These are phyloP conservation scores for Diaporthe ilicicola DNA, from an alignment of 2,329 filamentous ascomycete species.

Conservation along the genomic window DNA sequence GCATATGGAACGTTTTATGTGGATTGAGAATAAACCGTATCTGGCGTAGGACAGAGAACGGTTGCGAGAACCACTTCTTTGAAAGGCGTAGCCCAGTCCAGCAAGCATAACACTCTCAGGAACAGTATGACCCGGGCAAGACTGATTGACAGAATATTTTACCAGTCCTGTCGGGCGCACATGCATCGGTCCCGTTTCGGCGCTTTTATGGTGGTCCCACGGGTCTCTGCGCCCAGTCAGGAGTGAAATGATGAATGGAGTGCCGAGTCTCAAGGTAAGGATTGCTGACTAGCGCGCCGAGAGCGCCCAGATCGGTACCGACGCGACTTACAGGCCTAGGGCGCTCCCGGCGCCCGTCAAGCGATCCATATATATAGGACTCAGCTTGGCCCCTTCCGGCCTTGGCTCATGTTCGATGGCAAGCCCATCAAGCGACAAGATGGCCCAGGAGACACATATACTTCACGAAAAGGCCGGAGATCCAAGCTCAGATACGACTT, in stretches of 20 bases:
- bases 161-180: background rate
- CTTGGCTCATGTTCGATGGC: background rate
- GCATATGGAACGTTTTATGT: background rate
- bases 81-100: background rate
- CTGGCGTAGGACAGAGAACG: background rate
- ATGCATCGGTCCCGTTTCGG: background rate
- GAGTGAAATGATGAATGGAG: background rate
- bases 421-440: background rate
- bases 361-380: background rate
- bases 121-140: too few species aligned
- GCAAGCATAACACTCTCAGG: background rate
- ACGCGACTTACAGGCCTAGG: background rate
- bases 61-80: background rate
- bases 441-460: background rate
- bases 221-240: background rate
- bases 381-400: background rate
- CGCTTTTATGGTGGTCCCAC: background rate
- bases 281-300: slow-evolving; percentile 16
- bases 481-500: background rate
- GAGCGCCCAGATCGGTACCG: slow-evolving; percentile 7
- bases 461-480: background rate
- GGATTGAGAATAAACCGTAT: background rate
- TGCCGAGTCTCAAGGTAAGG: background rate
- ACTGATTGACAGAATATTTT: background rate
- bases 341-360: background rate